These are phyloP conservation scores for Pseudoscleropodium purum DNA, from an alignment of 225 moss, liverwort and hornwort genomes.

Conservation along the genomic window DNA sequence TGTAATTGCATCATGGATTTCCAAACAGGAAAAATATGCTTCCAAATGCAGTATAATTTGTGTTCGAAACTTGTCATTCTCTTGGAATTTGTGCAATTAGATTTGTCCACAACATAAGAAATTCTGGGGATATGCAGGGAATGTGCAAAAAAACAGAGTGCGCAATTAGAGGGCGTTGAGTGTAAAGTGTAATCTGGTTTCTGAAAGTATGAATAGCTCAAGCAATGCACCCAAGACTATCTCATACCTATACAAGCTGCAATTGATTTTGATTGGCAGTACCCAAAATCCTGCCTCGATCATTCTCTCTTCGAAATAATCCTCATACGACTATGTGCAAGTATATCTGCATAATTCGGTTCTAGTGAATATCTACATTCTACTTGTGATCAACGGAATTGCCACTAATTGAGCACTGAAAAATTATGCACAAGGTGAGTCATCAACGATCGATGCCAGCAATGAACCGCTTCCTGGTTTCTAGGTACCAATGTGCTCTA, in stretches of 20 bases:
- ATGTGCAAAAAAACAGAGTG: neutral
- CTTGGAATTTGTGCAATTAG: no score
- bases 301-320: neutral
- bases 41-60: neutral
- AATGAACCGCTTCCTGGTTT: neutral
- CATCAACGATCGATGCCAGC: neutral
- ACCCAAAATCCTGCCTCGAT: neutral
- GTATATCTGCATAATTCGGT: neutral
- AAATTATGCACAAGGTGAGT: neutral
- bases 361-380: neutral
- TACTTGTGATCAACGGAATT: neutral
- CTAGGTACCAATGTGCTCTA: neutral
- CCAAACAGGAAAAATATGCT: neutral
- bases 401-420: neutral
- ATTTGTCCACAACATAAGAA: neutral
- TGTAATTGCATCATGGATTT: neutral
- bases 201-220: neutral
- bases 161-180: neutral
- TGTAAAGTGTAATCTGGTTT: neutral
- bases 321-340: neutral
- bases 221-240: neutral
- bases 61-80: neutral
- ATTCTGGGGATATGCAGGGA: neutral
- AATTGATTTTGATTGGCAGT: neutral
- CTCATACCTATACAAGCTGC: neutral